Evolutionary conservation across 441 rosid species (phyloP), one percentile per base, ranked within the genome.

Genomic region (Populus hybrid): DNA sequence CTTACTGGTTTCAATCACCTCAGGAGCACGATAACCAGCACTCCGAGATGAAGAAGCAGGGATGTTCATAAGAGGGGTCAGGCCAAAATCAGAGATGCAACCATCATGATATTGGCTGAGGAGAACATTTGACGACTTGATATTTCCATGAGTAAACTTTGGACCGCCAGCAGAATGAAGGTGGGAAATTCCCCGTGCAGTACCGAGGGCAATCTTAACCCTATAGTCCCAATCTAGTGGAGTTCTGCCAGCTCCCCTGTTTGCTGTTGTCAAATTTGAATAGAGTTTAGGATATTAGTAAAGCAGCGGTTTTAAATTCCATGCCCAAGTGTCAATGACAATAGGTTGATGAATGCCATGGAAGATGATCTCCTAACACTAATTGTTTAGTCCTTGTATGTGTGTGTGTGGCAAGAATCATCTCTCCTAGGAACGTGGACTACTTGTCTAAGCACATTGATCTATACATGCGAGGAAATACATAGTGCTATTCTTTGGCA

Each of bases 11-110:
- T 95, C 99, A 10, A 91, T 86, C 74, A 92, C 91, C 86, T 95
- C 98, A 0, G 98, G 97, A 59, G 98, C 95, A 0, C 98, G 92
- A 79, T 92, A 94, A 59, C 99, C 98, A 10, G 93, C 89, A 38
- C 85, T 89, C 21, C 98, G 89, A 7, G 91, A 77, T 0, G 93
- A 88, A 71, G 94, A 89, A 46, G 92, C 85, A 34, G 92, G 85
- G 8, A 91, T 72, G 24, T 88, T 89, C 93, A 92, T 94, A 10
- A 95, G 85, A 8, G 92, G 88, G 8, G 99, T 83, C 70, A 92
- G 82, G 26, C 95, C 97, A n/a, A 88, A 85, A 83, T 94, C 97
- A 23, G 94, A 87, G 18, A 92, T 84, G 38, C 97, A 92, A 0
- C 94, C 97, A 32, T 72, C 82, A 35, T 82, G 79, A 32, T 88